Evolutionary conservation across 1,284 basidiomycete species (phyloP), one percentile per base, ranked within the genome.

Genomic region (Cryptococcus amylolentus): DNA sequence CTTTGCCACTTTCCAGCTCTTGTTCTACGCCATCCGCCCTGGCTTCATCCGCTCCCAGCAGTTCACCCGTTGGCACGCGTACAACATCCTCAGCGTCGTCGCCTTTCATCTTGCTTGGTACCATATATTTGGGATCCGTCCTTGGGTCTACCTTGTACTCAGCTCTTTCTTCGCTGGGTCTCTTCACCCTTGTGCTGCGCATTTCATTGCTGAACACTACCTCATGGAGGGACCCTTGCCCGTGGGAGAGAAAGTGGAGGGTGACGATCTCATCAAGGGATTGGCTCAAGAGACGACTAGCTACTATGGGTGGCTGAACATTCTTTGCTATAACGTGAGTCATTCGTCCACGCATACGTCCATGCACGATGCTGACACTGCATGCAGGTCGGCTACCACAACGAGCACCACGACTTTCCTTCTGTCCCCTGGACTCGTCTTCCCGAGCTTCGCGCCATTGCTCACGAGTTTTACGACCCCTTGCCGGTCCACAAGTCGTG

Each of bases 361-460:
- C 37, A 23, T 49, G 44, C n/a, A n/a, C 13, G 37, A 5, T 26
- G 48, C 54, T 52, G 27, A 58, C 47, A 14, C 28, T 18, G 16
- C 23, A 6, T 20, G 23, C 63, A 90, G 87, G 89, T 97, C 56
- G 95, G 95, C 45, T 98, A 97, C 74, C 95, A 98, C 76, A 97
- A 98, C 78, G 95, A 98, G 73, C 95, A 98, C 77, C 95, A 98
- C 79, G 95, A 98, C 78, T 98, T 98, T 78, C 94, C 95, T 8
- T 92, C 91, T 2, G 80, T 98, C 1, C 84, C 96, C 0, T 98
- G 95, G 95, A 97, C 92, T 9, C 84, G 89, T n/a, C 83, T 98
- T 0, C 91, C 93, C 0, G 82, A 85, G 9, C 84, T 98, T 16
- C 85, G 86, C 27, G 81, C 82, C 5, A 82, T 97, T 52, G 94